These are phyloP conservation scores for Phylloporus rhodoxanthus DNA, from an alignment of 768 basidiomycete genomes.

Conservation along the genomic window DNA sequence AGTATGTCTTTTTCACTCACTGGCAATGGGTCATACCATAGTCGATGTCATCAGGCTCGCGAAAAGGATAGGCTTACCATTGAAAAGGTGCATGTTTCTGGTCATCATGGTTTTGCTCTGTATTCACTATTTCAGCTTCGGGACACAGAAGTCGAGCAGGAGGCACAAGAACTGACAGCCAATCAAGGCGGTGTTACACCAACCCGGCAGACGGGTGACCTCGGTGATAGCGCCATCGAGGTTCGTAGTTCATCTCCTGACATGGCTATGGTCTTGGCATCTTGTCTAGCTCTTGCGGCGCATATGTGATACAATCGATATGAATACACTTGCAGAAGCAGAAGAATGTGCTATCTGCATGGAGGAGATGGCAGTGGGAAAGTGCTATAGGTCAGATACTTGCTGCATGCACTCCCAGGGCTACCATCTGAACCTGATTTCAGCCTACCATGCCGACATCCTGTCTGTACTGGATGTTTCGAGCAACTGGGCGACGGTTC, in stretches of 20 bases:
- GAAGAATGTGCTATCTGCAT: constrained; percentile 21
- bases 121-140: constrained; percentile 10
- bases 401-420: not conserved
- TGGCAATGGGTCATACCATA: not conserved
- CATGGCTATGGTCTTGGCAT: not conserved
- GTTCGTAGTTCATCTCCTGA: constrained; percentile 2
- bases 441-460: constrained; percentile 15
- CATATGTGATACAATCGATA: constrained; percentile 14
- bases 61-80: constrained; percentile 13
- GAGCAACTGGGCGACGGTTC: not conserved
- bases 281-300: constrained; percentile 12
- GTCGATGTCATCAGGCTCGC: constrained; percentile 5
- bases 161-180: constrained; percentile 11
- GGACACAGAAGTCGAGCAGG: constrained; percentile 11
- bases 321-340: constrained; percentile 18
- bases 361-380: constrained; percentile 11
- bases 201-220: constrained; percentile 3
- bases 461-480: constrained; percentile 15
- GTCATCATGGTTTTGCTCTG: not conserved
- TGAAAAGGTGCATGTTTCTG: constrained; percentile 7
- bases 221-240: constrained; percentile 7
- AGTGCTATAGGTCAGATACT: constrained; percentile 18
- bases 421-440: not conserved
- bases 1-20: not conserved
- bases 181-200: not conserved